Evolutionary conservation across 768 basidiomycete genomes (phyloP).

Genomic region (Trametes gibbosa): DNA sequence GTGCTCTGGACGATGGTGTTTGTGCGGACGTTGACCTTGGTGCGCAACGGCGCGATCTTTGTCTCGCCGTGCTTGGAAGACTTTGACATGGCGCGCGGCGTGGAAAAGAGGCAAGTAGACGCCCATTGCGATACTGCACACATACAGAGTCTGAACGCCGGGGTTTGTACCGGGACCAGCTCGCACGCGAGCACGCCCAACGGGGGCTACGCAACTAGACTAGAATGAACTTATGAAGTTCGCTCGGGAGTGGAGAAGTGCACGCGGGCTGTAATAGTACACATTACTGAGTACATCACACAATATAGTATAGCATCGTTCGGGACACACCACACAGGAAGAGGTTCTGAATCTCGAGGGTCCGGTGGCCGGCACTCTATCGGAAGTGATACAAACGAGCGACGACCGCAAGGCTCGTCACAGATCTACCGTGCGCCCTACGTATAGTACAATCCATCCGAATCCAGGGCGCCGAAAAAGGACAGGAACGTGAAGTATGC

Average conservation of each 20-base stretch:
- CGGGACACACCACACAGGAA: neutral
- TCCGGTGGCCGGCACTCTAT: conserved; percentile 20
- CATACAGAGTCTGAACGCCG: neutral
- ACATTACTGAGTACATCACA: neutral
- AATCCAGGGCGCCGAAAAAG: neutral
- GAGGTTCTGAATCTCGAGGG: conserved; percentile 5
- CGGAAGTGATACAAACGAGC: conserved; percentile 9
- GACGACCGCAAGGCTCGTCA: neutral
- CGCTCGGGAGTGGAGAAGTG: neutral
- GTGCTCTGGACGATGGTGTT: conserved; percentile 53
- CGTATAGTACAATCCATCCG: conserved; percentile 9
- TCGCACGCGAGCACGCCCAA: no score
- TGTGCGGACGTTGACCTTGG: conserved; percentile 37
- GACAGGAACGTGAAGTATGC: neutral
- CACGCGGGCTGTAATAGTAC: neutral
- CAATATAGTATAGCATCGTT: conserved; percentile 1
- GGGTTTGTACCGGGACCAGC: neutral
- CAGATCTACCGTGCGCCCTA: conserved; percentile 3
- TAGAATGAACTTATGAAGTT: no score
- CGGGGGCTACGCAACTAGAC: no score
- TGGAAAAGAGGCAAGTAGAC: neutral
- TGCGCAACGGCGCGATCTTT: conserved; percentile 40
- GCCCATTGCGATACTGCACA: neutral
- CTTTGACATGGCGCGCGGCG: conserved; percentile 13
- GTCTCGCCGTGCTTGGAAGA: conserved; percentile 42